These are phyloP conservation scores for Physcomitrium patens DNA, from an alignment of 225 moss, liverwort and hornwort species.

Conservation along the genomic window DNA sequence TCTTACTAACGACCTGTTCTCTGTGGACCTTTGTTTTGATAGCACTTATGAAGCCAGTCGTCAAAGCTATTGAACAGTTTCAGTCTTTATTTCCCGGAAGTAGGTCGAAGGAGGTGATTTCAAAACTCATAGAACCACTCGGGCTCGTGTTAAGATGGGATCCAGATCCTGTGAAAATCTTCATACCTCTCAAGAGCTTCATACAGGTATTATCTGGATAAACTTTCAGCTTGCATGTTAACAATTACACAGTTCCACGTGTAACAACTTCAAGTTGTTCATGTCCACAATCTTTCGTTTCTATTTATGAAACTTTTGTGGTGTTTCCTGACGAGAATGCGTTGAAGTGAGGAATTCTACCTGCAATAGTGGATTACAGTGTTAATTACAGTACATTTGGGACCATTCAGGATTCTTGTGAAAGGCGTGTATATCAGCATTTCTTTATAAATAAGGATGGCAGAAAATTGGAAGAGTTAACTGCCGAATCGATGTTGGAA, in stretches of 20 bases:
- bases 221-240: not conserved
- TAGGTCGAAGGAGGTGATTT: constrained; percentile 38
- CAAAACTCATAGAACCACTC: constrained; percentile 46
- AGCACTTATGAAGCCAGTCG: constrained; percentile 46
- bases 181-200: constrained; percentile 45
- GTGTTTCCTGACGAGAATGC: not conserved
- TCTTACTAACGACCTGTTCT: not conserved
- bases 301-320: not conserved
- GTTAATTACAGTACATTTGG: not conserved
- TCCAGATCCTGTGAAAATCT: constrained; percentile 33
- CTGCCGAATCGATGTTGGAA: constrained; percentile 33
- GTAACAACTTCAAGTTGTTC: not conserved
- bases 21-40: constrained; percentile 3
- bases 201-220: constrained; percentile 33
- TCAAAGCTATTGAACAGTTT: constrained; percentile 47
- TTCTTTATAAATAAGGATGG: constrained; percentile 36
- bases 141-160: constrained; percentile 54
- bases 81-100: constrained; percentile 42
- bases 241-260: not conserved
- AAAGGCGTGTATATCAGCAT: constrained; percentile 38
- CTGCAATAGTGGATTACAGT: not conserved
- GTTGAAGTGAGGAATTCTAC: not conserved
- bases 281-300: not conserved
- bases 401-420: constrained; percentile 40
- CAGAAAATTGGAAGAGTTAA: constrained; percentile 39